A percentile compares a stretch with the other conserved stretches of the same genome.
These are phyloP conservation scores for Marchantia paleacea DNA, from an alignment of 225 moss, liverwort and hornwort species.

Conservation along the genomic window DNA sequence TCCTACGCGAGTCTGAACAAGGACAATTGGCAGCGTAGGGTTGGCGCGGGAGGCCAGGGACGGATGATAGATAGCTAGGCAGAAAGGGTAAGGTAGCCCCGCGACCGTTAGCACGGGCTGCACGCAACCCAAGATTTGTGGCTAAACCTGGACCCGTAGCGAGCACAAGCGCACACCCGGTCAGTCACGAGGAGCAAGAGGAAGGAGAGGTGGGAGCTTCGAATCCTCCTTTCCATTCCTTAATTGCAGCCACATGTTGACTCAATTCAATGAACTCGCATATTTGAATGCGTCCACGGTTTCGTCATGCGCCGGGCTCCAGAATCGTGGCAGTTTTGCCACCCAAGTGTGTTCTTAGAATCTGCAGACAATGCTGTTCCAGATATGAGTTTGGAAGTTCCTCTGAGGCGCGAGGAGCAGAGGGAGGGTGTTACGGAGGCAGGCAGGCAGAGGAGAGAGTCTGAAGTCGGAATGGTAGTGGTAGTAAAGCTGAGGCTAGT, in stretches of 20 bases:
- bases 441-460: too few relatives aligned
- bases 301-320: too few relatives aligned
- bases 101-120: neutral
- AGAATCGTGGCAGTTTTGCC: neutral
- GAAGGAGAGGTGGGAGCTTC: slow-evolving; percentile 8
- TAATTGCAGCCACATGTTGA: neutral
- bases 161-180: neutral
- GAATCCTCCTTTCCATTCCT: neutral
- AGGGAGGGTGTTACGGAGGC: neutral
- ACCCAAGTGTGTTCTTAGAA: neutral
- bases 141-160: neutral
- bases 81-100: neutral
- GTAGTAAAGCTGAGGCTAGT: neutral
- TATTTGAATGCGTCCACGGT: neutral
- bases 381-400: neutral
- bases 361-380: neutral
- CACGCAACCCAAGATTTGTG: neutral
- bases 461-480: too few relatives aligned
- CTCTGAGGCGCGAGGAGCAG: neutral
- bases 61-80: too few relatives aligned
- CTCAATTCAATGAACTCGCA: neutral
- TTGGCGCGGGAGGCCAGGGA: too few relatives aligned
- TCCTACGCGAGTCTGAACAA: too few relatives aligned
- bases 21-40: too few relatives aligned
- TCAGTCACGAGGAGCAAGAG: neutral